A percentile compares a stretch with the other conserved stretches of the same genome.
These are phyloP conservation scores for Pythium chondricola DNA, from an alignment of 352 stramenopile species.

Conservation along the genomic window DNA sequence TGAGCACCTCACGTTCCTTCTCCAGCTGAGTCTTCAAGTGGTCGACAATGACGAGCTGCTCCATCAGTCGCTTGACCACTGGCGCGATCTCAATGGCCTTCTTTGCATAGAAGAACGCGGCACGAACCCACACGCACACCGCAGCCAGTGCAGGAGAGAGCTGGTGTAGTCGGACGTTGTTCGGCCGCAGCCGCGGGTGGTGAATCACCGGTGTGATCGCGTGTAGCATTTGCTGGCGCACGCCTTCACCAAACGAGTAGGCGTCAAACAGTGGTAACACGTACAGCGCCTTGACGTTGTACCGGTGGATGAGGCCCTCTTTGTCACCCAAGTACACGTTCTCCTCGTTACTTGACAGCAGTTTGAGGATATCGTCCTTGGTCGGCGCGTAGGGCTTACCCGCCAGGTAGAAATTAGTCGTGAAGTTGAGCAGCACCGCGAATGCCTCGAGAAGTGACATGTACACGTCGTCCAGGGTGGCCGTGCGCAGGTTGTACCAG, in stretches of 20 bases:
- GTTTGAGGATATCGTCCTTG: constrained; percentile 49
- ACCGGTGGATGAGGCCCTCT: constrained; percentile 73
- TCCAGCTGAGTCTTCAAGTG: constrained; percentile 24
- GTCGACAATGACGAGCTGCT: constrained; percentile 52
- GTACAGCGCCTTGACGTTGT: constrained; percentile 74
- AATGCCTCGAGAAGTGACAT: constrained; percentile 66
- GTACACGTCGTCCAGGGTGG: constrained; percentile 51
- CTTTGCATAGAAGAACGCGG: constrained; percentile 63
- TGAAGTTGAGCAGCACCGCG: constrained; percentile 63
- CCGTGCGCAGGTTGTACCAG: constrained; percentile 65
- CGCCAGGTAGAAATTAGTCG: constrained; percentile 53
- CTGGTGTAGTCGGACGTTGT: constrained; percentile 54
- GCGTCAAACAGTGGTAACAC: constrained; percentile 72
- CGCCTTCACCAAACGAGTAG: constrained; percentile 71
- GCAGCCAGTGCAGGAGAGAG: constrained; percentile 58
- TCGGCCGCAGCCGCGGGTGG: constrained; percentile 55
- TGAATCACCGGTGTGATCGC: constrained; percentile 65
- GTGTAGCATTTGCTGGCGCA: constrained; percentile 49
- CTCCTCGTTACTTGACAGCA: constrained; percentile 73
- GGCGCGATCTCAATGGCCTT: constrained; percentile 62
- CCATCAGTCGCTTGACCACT: constrained; percentile 43
- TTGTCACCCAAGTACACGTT: constrained; percentile 76
- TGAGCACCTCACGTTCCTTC: constrained; percentile 21
- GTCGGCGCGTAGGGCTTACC: constrained; percentile 35
- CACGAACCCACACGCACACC: constrained; percentile 64